A percentile compares a stretch with the other conserved stretches of the same genome.
phyloP scores from a whole-genome alignment of 192 early-diverging fungal species.

The Backusella macrospora region DNA sequence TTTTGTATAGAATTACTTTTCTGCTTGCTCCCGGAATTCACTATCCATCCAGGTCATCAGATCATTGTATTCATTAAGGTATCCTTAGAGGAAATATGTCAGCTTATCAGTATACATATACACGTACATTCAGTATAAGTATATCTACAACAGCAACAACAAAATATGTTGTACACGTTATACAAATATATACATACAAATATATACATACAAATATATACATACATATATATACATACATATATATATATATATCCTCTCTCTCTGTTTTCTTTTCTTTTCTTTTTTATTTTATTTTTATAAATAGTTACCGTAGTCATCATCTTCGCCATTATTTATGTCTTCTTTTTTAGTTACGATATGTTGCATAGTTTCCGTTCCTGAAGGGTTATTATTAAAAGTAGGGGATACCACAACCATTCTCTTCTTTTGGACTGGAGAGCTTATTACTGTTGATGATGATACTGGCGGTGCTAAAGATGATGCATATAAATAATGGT shows the following conservation, averaged over 20 bases:
- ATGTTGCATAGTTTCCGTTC: neutral
- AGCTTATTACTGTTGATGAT: neutral
- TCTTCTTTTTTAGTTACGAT: too few relatives aligned
- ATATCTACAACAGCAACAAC: too few relatives aligned
- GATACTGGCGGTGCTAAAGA: neutral
- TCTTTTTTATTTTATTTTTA: too few relatives aligned
- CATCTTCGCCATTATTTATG: neutral
- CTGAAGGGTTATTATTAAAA: neutral
- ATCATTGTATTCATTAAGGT: constrained; percentile 20
- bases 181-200: neutral
- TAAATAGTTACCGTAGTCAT: neutral
- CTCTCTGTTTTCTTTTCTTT: too few relatives aligned
- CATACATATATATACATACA: neutral
- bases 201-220: neutral
- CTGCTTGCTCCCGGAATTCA: constrained; percentile 33
- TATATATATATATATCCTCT: neutral
- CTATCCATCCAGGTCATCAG: constrained; percentile 28
- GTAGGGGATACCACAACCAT: too few relatives aligned
- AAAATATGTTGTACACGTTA: neutral
- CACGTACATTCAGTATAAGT: neutral
- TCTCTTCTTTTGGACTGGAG: neutral
- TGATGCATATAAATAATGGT: constrained; percentile 7
- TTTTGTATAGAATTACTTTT: constrained; percentile 36
- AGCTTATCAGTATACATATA: neutral
- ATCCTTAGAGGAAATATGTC: constrained; percentile 4